Evolutionary conservation across 805 yeast genomes (phyloP).

Genomic region (Starmerella stellata): DNA sequence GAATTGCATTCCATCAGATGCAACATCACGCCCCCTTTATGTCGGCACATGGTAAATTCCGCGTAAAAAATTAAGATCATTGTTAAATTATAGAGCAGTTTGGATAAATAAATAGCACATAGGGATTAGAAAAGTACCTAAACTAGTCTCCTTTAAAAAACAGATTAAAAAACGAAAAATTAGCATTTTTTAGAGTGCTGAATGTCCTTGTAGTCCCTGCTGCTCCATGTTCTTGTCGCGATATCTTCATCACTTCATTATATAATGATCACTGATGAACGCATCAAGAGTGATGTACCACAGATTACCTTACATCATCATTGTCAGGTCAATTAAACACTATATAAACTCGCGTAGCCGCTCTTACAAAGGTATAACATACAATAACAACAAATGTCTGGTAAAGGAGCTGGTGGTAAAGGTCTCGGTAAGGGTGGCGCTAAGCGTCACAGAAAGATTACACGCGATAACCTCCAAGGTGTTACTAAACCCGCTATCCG

Average conservation of each 20-base stretch:
- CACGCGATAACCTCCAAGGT: conserved; percentile 99
- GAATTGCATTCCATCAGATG: too few relatives aligned
- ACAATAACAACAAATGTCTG: conserved; percentile 49
- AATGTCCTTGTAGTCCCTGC: neutral
- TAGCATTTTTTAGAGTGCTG: neutral
- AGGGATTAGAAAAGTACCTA: too few relatives aligned
- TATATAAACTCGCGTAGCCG: conserved; percentile 8
- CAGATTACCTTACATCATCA: conserved; percentile 7
- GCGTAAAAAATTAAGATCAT: too few relatives aligned
- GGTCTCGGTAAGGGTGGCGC: conserved; percentile 99
- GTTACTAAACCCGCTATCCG: conserved; percentile 99
- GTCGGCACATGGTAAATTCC: too few relatives aligned
- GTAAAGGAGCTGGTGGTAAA: conserved; percentile 99
- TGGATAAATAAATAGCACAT: too few relatives aligned
- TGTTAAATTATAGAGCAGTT: too few relatives aligned
- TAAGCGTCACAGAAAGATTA: conserved; percentile 98
- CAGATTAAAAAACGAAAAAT: neutral
- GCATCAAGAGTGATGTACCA: conserved; percentile 10
- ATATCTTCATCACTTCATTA: conserved; percentile 1
- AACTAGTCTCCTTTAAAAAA: neutral
- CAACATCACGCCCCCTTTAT: too few relatives aligned
- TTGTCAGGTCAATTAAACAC: conserved; percentile 1
- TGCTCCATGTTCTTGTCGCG: too few relatives aligned
- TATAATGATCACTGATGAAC: conserved; percentile 13
- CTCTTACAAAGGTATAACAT: neutral